Percentiles rank a stretch among this genome's conserved stretches.
Conservation (phyloP, 164 flowering plant species). For the Aristolochia contorta region DNA sequence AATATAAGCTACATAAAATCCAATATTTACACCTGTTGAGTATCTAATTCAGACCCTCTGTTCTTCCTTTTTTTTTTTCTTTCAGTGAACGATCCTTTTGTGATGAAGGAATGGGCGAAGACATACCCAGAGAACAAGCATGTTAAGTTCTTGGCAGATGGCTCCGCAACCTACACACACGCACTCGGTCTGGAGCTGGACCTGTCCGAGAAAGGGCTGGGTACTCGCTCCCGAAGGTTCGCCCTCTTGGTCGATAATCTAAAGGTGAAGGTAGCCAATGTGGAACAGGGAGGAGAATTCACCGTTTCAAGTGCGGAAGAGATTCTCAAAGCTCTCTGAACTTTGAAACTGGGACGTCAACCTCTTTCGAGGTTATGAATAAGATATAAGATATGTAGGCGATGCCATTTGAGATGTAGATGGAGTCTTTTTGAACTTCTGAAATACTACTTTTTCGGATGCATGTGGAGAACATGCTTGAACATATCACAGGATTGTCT, state of each 20-base stretch:
- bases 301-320: constrained; percentile 83
- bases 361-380: too few species aligned
- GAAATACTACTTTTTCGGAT: too few species aligned
- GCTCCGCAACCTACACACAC: constrained; percentile 63
- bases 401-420: too few species aligned
- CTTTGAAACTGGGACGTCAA: too few species aligned
- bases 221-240: constrained; percentile 70
- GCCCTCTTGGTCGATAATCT: constrained; percentile 76
- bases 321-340: constrained; percentile 64
- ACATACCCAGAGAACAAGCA: constrained; percentile 74
- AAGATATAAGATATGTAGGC: too few species aligned
- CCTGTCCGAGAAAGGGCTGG: constrained; percentile 75
- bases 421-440: too few species aligned
- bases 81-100: constrained; percentile 93
- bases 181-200: constrained; percentile 92
- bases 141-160: constrained; percentile 88
- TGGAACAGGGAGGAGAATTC: constrained; percentile 80
- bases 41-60: too few species aligned
- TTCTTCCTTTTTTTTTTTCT: not conserved
- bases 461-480: too few species aligned
- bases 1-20: not conserved
- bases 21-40: not conserved
- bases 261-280: constrained; percentile 64
- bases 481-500: too few species aligned
- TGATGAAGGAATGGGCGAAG: constrained; percentile 94